These are phyloP conservation scores for Panicum miliaceum DNA, from an alignment of 176 grass and related monocot genomes.

Conservation along the genomic window DNA sequence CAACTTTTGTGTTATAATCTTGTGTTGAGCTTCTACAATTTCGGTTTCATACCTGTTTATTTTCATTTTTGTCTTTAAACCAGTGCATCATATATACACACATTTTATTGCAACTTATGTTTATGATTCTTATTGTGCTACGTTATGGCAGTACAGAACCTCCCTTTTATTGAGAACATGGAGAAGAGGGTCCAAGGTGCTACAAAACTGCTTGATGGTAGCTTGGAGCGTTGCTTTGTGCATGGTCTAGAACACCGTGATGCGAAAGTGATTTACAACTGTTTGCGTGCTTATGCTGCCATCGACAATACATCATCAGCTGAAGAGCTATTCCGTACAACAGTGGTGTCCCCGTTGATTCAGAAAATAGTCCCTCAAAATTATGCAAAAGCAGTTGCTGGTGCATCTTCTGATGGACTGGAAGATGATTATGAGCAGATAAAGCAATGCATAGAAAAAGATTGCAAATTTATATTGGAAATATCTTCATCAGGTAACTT, in stretches of 20 bases:
- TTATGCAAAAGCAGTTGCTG: slow-evolving; percentile 57
- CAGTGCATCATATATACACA: neutral
- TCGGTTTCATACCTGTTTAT: neutral
- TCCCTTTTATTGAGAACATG: slow-evolving; percentile 99
- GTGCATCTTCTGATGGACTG: slow-evolving; percentile 67
- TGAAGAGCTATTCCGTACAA: slow-evolving; percentile 87
- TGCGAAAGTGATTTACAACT: slow-evolving; percentile 90
- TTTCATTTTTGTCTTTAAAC: slow-evolving; percentile 31
- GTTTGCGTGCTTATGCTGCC: slow-evolving; percentile 92
- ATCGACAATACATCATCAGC: slow-evolving; percentile 94
- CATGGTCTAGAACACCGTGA: slow-evolving; percentile 78
- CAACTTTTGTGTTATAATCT: slow-evolving; percentile 3
- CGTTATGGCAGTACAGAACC: slow-evolving; percentile 96
- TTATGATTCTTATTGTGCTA: slow-evolving; percentile 62
- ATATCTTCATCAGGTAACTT: slow-evolving; percentile 84
- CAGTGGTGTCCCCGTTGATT: slow-evolving; percentile 75
- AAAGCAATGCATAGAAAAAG: slow-evolving; percentile 77
- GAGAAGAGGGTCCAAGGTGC: slow-evolving; percentile 94
- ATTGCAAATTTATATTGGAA: slow-evolving; percentile 98
- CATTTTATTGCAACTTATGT: slow-evolving; percentile 41
- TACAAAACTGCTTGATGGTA: slow-evolving; percentile 82
- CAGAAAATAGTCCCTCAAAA: slow-evolving; percentile 83
- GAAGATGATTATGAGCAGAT: slow-evolving; percentile 82
- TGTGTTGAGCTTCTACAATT: neutral
- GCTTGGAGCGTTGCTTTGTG: slow-evolving; percentile 82